A percentile compares a stretch with the other conserved stretches of the same genome.
Evolutionary conservation across 192 early-diverging fungal genomes (phyloP).

Genomic region (Mortierella antarctica): DNA sequence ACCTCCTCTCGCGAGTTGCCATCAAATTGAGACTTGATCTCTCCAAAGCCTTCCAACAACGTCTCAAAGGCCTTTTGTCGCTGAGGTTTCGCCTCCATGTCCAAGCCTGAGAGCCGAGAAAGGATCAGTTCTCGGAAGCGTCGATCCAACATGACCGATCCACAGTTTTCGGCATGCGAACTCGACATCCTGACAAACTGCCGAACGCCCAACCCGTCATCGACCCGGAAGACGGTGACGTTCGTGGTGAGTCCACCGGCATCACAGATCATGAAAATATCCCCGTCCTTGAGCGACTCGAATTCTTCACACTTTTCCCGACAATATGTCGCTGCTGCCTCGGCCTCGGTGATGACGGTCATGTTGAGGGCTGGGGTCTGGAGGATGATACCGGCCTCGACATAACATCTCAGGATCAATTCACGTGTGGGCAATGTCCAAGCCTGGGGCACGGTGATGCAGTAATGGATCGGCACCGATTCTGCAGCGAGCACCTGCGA

Average conservation of each 20-base stretch:
- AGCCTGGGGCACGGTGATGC: constrained; percentile 49
- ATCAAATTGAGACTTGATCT: constrained; percentile 54
- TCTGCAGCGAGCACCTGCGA: constrained; percentile 45
- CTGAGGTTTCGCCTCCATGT: constrained; percentile 29
- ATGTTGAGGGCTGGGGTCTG: constrained; percentile 48
- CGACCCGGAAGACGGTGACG: constrained; percentile 46
- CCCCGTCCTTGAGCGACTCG: constrained; percentile 55
- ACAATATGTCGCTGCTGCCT: constrained; percentile 66
- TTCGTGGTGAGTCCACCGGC: constrained; percentile 57
- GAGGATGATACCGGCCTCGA: constrained; percentile 42
- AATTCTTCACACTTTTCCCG: constrained; percentile 65
- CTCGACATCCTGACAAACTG: constrained; percentile 54
- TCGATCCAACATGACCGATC: constrained; percentile 46
- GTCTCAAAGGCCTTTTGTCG: constrained; percentile 50
- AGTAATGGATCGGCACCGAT: constrained; percentile 48
- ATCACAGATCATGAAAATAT: constrained; percentile 67
- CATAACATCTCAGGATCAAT: constrained; percentile 42
- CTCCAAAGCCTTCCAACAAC: constrained; percentile 37
- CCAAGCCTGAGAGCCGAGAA: constrained; percentile 18
- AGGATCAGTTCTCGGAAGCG: constrained; percentile 25
- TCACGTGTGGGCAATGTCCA: constrained; percentile 51
- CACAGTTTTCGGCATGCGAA: constrained; percentile 49
- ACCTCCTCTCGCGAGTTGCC: constrained; percentile 34
- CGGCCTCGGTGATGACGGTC: constrained; percentile 61
- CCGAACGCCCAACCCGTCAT: constrained; percentile 39